phyloP scores from a whole-genome alignment of 495 filamentous ascomycete genomes.

The Hyaloscypha finlandica region DNA sequence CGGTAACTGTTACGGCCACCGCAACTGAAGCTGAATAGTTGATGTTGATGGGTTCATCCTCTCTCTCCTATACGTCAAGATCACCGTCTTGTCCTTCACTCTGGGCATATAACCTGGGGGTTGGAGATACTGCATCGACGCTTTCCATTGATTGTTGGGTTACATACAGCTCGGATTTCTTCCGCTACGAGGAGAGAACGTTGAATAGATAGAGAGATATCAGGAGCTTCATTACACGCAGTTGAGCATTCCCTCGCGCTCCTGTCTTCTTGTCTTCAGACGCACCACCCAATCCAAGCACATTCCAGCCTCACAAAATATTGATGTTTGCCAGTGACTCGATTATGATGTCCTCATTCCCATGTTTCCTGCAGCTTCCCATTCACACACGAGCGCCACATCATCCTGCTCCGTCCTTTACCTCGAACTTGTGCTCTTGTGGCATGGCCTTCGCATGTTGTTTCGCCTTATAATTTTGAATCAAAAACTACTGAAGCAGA shows the following conservation, averaged over 20 bases:
- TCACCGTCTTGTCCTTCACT: not conserved
- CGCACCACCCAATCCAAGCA: not conserved
- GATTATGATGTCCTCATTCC: not conserved
- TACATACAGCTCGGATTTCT: not conserved
- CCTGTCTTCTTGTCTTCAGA: not conserved
- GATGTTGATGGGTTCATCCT: not conserved
- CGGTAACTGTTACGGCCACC: not conserved
- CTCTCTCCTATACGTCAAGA: not conserved
- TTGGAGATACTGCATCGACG: not conserved
- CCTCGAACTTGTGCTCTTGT: not conserved
- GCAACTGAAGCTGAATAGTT: not conserved
- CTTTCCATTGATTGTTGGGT: not conserved
- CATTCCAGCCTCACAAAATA: not conserved
- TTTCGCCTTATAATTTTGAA: not conserved
- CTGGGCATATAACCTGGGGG: not conserved
- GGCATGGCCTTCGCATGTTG: not conserved
- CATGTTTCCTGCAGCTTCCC: not conserved
- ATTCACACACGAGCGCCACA: not conserved
- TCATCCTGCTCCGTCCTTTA: not conserved
- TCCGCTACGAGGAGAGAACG: not conserved
- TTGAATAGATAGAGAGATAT: not conserved
- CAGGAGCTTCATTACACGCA: not conserved
- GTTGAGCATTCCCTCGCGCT: not conserved
- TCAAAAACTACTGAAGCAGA: not conserved
- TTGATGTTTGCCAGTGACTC: not conserved